Evolutionary conservation across 805 yeast genomes (phyloP), one percentile per base, ranked within the genome.

Genomic region (Candida qinlingensis): DNA sequence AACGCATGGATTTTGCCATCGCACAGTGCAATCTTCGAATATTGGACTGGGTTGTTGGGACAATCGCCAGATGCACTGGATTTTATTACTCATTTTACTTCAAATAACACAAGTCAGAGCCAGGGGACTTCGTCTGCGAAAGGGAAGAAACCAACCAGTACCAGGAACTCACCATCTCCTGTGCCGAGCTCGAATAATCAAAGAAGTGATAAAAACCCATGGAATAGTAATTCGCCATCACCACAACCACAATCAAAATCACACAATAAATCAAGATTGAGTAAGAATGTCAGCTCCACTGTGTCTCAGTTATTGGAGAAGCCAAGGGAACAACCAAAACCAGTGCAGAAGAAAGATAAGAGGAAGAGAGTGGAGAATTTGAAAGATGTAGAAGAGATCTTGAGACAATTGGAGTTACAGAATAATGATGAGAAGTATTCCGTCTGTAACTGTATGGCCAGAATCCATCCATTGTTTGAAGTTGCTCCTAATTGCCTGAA

Each of bases 401-500:
- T 85, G 39, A 66, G 71, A 53, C 75, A 79, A 49, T 60, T 81
- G 55, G 83, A 85, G 53, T 53, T 74, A 5, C 60, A 62, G 7
- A 52, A 57, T 27, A 33, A 48, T 25, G 47, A 47, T 39, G 56
- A 55, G 7, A 48, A 55, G 49, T 58, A 59, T 10, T 62, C 71
- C 19, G 61, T 58, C 5, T 91, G 98, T 62, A 79, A 84, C 53
- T 91, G 98, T 61, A 87, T 84, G 81, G 97, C 92, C 1, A 78
- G 85, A 0, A 72, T 86, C 51, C 99, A 94, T 61, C 96, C 97
- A 4, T 68, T 94, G 31, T 85, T 89, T 53, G 95, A 87, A 48
- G 76, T 85, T 54, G 94, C 95, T 3, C 98, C 99, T 1, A 94
- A 94, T 63, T 94, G 99, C 59, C 67, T 94, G 38, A 82, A 85